These are phyloP conservation scores for Thelephora aurantiotincta DNA, from an alignment of 768 basidiomycete species.

Conservation along the genomic window DNA sequence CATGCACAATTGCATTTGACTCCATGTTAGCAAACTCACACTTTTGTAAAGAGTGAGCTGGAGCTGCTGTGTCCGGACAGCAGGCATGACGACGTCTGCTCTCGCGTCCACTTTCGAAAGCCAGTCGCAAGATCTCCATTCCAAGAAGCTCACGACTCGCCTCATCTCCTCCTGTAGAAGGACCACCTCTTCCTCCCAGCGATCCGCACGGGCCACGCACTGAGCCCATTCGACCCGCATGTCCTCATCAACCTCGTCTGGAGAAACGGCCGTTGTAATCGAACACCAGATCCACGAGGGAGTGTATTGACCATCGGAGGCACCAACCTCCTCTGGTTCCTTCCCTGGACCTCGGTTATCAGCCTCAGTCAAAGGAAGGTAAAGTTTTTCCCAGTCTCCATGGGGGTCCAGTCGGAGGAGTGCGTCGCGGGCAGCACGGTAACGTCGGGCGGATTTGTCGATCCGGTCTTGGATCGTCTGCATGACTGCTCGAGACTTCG, in stretches of 20 bases:
- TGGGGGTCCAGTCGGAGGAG: conserved; percentile 1
- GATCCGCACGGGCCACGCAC: background rate
- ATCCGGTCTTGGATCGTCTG: background rate
- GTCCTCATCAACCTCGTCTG: background rate
- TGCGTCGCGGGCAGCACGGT: conserved; percentile 2
- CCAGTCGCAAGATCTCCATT: conserved; percentile 5
- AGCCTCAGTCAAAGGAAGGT: background rate
- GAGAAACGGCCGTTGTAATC: too few relatives aligned
- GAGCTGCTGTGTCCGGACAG: too few relatives aligned
- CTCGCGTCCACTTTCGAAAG: background rate
- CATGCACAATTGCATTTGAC: too few relatives aligned
- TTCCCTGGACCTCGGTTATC: background rate
- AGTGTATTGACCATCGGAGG: background rate
- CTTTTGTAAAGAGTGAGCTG: too few relatives aligned
- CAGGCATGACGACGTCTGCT: too few relatives aligned
- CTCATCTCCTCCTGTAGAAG: conserved; percentile 16
- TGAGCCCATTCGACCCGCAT: conserved; percentile 6
- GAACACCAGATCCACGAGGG: too few relatives aligned
- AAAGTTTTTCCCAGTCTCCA: background rate
- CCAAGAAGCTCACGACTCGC: conserved; percentile 9
- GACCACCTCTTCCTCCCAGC: conserved; percentile 7
- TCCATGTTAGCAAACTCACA: too few relatives aligned
- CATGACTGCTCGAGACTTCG: too few relatives aligned
- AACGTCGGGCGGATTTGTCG: background rate
- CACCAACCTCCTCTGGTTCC: background rate